These are phyloP conservation scores for Fusarium sp. DNA, from an alignment of 2,329 filamentous ascomycete genomes.

Conservation along the genomic window DNA sequence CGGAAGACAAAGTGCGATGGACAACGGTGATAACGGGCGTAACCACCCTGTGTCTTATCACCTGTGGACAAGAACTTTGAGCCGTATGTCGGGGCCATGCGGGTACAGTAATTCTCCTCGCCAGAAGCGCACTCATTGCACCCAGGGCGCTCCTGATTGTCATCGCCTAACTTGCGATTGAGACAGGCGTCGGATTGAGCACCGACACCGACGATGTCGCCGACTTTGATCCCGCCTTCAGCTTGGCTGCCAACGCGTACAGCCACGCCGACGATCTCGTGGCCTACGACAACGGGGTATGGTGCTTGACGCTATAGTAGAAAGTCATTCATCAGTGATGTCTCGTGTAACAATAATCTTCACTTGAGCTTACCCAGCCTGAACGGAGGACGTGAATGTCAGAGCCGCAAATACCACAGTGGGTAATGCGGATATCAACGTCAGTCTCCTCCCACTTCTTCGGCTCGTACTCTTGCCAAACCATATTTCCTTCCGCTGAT, in stretches of 20 bases:
- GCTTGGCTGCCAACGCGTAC: slow-evolving; percentile 63
- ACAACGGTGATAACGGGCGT: slow-evolving; percentile 51
- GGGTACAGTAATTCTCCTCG: slow-evolving; percentile 75
- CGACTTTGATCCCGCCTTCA: slow-evolving; percentile 62
- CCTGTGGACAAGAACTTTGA: slow-evolving; percentile 64
- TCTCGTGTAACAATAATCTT: rapidly evolving
- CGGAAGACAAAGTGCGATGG: slow-evolving; percentile 60
- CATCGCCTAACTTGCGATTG: slow-evolving; percentile 39
- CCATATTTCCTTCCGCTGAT: slow-evolving; percentile 58
- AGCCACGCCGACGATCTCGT: slow-evolving; percentile 71
- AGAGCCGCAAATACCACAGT: slow-evolving; percentile 73
- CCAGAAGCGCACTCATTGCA: slow-evolving; percentile 64
- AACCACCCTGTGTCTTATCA: slow-evolving; percentile 66
- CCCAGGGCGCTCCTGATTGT: slow-evolving; percentile 43
- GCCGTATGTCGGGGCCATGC: slow-evolving; percentile 69
- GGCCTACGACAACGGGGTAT: slow-evolving; percentile 65
- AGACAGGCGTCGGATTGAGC: slow-evolving; percentile 72
- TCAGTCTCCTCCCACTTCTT: slow-evolving; percentile 74
- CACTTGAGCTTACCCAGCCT: slow-evolving; percentile 53
- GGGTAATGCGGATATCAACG: slow-evolving; percentile 71
- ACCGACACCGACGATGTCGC: slow-evolving; percentile 74
- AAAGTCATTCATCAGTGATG: slow-evolving; percentile 14
- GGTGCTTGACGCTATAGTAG: background rate
- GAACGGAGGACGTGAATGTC: slow-evolving; percentile 68
- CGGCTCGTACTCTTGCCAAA: slow-evolving; percentile 66